Evolutionary conservation across 73 alveolate genomes (phyloP).

Genomic region (Chromera velia): DNA sequence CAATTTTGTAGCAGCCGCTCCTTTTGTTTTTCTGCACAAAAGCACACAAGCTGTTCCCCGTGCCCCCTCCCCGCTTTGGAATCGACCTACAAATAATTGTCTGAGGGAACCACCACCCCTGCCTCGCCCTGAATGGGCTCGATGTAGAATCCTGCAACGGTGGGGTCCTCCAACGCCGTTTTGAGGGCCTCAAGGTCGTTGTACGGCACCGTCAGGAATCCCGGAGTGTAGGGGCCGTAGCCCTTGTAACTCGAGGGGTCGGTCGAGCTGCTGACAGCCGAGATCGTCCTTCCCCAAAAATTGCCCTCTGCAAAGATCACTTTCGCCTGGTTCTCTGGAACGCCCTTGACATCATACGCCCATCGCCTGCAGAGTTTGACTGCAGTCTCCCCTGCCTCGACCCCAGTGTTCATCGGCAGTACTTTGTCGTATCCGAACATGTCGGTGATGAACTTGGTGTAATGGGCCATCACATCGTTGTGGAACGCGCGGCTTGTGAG

Average conservation of each 20-base stretch:
- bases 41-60: neutral
- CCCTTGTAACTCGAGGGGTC: constrained; percentile 65
- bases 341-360: constrained; percentile 82
- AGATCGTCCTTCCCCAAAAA: constrained; percentile 91
- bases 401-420: constrained; percentile 85
- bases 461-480: constrained; percentile 60
- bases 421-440: constrained; percentile 66
- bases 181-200: constrained; percentile 69
- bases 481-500: constrained; percentile 77
- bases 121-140: constrained; percentile 95
- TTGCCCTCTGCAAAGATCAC: constrained; percentile 29
- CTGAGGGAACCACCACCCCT: constrained; percentile 81
- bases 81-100: constrained; percentile 43
- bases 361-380: constrained; percentile 87
- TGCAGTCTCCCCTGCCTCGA: constrained; percentile 89
- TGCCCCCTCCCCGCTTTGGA: neutral
- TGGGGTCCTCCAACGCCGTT: constrained; percentile 35
- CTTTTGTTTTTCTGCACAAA: neutral
- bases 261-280: constrained; percentile 59
- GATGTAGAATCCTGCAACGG: constrained; percentile 54
- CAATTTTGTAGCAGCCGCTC: neutral
- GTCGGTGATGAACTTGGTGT: constrained; percentile 62
- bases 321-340: constrained; percentile 64
- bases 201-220: constrained; percentile 68
- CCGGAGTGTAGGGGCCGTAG: constrained; percentile 87